These are phyloP conservation scores for Solanum sitiens DNA, from an alignment of 257 asterid species.

Conservation along the genomic window DNA sequence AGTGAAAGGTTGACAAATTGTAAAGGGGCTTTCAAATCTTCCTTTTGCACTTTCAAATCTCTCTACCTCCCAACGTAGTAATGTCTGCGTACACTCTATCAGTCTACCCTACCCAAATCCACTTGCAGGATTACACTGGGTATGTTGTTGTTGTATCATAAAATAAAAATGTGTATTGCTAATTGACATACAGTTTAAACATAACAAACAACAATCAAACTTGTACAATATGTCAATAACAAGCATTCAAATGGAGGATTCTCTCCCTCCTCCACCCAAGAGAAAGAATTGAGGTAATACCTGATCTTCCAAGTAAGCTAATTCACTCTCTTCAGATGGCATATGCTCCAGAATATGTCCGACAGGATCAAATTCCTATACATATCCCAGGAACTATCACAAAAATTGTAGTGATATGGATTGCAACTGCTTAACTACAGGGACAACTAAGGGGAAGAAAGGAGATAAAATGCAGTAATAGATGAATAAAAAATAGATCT, in stretches of 20 bases:
- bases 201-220: neutral
- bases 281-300: constrained; percentile 22
- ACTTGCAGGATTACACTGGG: neutral
- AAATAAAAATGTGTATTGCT: neutral
- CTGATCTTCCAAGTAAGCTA: constrained; percentile 77
- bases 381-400: constrained; percentile 17
- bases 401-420: neutral
- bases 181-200: neutral
- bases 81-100: neutral
- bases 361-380: constrained; percentile 86
- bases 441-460: neutral
- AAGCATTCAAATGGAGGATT: neutral
- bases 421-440: neutral
- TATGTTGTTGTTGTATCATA: neutral
- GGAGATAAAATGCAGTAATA: neutral
- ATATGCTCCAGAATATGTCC: constrained; percentile 60
- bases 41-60: neutral
- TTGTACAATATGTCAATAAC: neutral
- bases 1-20: neutral
- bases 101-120: neutral
- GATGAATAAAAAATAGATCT: neutral
- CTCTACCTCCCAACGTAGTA: neutral
- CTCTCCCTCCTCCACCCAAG: neutral
- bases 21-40: neutral
- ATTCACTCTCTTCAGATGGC: constrained; percentile 64